Base-by-base conservation (phyloP, 306 rosid genomes). In the Rosa lucieae region DNA sequence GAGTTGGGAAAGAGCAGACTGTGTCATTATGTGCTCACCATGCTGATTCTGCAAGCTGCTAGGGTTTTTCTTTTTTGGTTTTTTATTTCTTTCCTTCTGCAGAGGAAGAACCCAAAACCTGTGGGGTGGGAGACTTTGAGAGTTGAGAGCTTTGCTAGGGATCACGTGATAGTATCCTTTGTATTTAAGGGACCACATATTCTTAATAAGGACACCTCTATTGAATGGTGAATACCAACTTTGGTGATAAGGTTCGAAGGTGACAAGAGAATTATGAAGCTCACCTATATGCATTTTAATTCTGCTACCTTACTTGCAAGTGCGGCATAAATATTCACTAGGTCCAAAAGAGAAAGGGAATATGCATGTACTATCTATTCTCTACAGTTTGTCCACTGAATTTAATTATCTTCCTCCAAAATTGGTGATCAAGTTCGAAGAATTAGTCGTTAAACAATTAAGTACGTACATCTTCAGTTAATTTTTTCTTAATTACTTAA, bases 101-200 rank as follows among this genome's bases (percentile, higher is more conserved):
- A 29, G 21, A 61, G 67, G 42, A 62, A 21, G 65, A 48, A 47
- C 20, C 62, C 42, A 67, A 39, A 23, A 13, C 10, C 53, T 67
- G 74, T 81, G 77, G 70, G 58, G 72, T 39, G 87, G 42, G 58
- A 42, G 52, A 65, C 83, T 32, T 78, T 74, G 83, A 75, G 67
- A 58, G 59, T 10, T 65, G 70, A 63, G 40, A 26, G 67, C 26
- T 59, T 62, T 13, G 20, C 17, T 65, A 26, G 66, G 51, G 23
- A 79, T 88, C 92, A 91, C 84, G 92, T 91, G 92, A 75, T 81
- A 78, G 53, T 26, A 18, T 32, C 59, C 70, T 74, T 83, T 71
- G 71, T 77, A 17, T 35, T 56, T 14, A 56, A 18, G 82, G 92
- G 93, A 86, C 93, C 93, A 89, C 89, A 46, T 11, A 29, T 1